Conservation (phyloP, 177 flowering plant genomes). For the Tripterygium wilfordii region DNA sequence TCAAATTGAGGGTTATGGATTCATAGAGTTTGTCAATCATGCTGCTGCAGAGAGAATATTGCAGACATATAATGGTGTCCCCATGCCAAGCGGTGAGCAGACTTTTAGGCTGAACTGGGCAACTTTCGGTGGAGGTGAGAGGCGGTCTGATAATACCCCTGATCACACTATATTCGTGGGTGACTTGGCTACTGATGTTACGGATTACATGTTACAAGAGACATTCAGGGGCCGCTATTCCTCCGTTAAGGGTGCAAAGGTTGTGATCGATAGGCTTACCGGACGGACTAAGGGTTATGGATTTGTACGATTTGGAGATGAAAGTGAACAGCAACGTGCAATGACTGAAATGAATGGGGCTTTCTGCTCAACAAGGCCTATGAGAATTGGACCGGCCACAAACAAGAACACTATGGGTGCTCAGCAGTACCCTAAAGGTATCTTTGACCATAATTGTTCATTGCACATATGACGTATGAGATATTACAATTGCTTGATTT, state of each 20-base stretch:
- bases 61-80: conserved; percentile 45
- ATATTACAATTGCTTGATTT: neutral
- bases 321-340: conserved; percentile 55
- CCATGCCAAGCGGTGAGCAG: conserved; percentile 58
- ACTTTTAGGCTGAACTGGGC: conserved; percentile 69
- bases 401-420: conserved; percentile 33
- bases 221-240: conserved; percentile 44
- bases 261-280: conserved; percentile 60
- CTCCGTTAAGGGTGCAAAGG: conserved; percentile 64
- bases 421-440: conserved; percentile 43
- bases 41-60: conserved; percentile 53
- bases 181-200: conserved; percentile 65
- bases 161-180: conserved; percentile 70
- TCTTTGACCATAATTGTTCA: neutral
- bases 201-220: conserved; percentile 54
- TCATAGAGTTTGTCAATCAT: conserved; percentile 47
- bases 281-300: conserved; percentile 70
- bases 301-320: conserved; percentile 68
- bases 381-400: conserved; percentile 67
- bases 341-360: conserved; percentile 72
- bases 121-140: conserved; percentile 49
- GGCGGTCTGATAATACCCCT: conserved; percentile 47
- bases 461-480: no score
- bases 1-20: conserved; percentile 63
- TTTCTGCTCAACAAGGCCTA: conserved; percentile 51